These are phyloP conservation scores for Pelargonium australe DNA, from an alignment of 441 rosid species.

Conservation along the genomic window DNA sequence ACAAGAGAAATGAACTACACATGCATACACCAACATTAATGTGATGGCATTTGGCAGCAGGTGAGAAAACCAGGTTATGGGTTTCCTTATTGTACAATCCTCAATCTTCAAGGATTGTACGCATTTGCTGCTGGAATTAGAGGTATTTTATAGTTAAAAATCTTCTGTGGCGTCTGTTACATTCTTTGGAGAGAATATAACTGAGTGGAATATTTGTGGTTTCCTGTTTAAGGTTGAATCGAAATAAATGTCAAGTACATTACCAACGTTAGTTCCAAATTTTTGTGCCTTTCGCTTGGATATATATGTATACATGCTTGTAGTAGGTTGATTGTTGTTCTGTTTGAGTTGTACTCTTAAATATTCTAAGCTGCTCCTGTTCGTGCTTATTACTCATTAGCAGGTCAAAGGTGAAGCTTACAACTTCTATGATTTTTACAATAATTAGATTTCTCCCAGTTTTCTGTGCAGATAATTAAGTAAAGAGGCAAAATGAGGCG, in stretches of 20 bases:
- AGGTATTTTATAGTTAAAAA: no score
- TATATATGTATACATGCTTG: not conserved
- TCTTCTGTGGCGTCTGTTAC: no score
- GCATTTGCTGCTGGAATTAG: no score
- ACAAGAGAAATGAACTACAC: no score
- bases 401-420: not conserved
- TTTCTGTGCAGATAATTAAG: not conserved
- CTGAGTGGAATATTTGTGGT: not conserved
- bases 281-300: not conserved
- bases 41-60: not conserved
- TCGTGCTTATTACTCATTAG: not conserved
- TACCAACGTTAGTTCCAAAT: not conserved
- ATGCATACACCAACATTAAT: no score
- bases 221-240: no score
- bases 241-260: not conserved
- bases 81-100: no score
- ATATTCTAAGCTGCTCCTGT: not conserved
- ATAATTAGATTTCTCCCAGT: not conserved
- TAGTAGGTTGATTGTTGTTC: not conserved
- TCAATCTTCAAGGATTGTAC: no score
- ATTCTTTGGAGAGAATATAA: no score
- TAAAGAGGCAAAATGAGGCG: not conserved
- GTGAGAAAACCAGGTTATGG: no score
- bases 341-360: not conserved
- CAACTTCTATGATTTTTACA: not conserved